Evolutionary conservation across 1,284 basidiomycete genomes (phyloP), one percentile per base, ranked within the genome.

Genomic region (Cryptococcus neoformans): DNA sequence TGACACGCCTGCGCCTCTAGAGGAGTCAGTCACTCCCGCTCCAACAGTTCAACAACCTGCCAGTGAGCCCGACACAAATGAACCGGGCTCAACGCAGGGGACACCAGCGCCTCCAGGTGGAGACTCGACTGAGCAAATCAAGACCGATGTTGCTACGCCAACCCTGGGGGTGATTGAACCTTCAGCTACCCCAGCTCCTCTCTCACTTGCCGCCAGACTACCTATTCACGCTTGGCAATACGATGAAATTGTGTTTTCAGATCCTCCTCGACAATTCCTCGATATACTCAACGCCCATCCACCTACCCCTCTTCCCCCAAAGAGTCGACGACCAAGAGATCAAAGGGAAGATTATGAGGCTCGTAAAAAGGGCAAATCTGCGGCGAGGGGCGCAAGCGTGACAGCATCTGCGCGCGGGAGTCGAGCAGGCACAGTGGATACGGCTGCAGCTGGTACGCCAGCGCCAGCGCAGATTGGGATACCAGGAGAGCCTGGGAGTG

Each of bases 191-290:
- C 42, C 51, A 11, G 51, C 41, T 4, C 35, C 51, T 3, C 21
- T 62, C 0, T 67, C 68, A 1, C 61, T 68, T 37, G 58, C 68
- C 6, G 55, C 67, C 14, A 68, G 64, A 14, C 71, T 75, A 16
- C 79, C 81, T 0, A 90, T 97, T n/a, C 90, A 98, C 74, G 91
- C 92, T 0, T 99, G 96, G 95, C 94, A 98, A 71, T 99, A 99
- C 79, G 96, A 99, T 74, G 96, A 99, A 66, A 84, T 99, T 59
- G 92, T 99, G 49, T 99, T 99, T 79, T 86, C 87, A 64, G 95
- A 99, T 69, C 96, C 96, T 1, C 92, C 88, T 60, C 87, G 92
- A 59, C 81, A 86, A 35, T 95, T 99, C 79, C 84, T 97, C 66
- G 85, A 87, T 66, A 83, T 90, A 55, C 83, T 99, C 49, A 86